phyloP scores from a whole-genome alignment of 108 stramenopile genomes.

The Ochromonas danica region DNA sequence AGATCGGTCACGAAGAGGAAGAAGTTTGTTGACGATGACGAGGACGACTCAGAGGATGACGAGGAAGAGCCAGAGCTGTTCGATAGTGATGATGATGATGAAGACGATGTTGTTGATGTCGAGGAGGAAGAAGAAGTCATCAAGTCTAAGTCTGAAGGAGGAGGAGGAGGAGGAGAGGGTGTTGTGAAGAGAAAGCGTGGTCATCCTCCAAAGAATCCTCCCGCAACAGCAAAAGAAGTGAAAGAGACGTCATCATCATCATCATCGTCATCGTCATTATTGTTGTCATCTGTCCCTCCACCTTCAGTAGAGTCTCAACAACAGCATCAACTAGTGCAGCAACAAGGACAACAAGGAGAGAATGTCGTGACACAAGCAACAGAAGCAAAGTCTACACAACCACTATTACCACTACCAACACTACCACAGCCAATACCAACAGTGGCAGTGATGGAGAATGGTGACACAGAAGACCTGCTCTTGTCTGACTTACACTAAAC shows the following conservation, averaged over 20 bases:
- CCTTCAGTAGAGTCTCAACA: too few relatives aligned
- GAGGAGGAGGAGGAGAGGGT: neutral
- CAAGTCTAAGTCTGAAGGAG: neutral
- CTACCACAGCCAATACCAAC: too few relatives aligned
- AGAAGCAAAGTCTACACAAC: too few relatives aligned
- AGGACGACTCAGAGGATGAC: neutral
- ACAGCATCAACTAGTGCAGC: too few relatives aligned
- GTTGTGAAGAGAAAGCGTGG: neutral
- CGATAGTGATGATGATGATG: neutral
- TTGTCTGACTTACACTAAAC: too few relatives aligned
- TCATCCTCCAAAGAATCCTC: neutral
- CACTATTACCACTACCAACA: too few relatives aligned
- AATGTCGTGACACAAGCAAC: too few relatives aligned
- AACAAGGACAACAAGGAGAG: too few relatives aligned
- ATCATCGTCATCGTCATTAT: neutral
- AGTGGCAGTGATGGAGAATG: too few relatives aligned
- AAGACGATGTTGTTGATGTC: neutral
- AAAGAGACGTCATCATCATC: neutral
- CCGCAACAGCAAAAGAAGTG: neutral
- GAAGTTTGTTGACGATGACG: neutral
- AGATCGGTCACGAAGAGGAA: neutral
- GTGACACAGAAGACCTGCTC: too few relatives aligned
- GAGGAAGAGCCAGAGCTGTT: neutral
- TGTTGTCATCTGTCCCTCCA: too few relatives aligned
- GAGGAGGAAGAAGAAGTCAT: neutral